phyloP scores from a whole-genome alignment of 106 monocot species.

The Chionographis japonica region DNA sequence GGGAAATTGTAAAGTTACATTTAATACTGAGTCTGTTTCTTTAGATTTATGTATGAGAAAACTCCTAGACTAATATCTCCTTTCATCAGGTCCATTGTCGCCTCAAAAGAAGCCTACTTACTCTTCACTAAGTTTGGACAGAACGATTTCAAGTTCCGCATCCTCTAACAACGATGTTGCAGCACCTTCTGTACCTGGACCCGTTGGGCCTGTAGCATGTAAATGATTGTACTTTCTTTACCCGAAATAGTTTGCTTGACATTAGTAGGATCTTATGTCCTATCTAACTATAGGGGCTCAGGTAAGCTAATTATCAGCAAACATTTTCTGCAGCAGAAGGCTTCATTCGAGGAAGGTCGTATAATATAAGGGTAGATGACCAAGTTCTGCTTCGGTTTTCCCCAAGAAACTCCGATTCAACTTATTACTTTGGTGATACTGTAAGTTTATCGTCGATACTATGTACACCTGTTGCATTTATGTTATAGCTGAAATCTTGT shows the following conservation, averaged over 20 bases:
- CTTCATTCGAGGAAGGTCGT: conserved; percentile 89
- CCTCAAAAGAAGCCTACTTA: conserved; percentile 31
- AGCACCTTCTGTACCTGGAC: conserved; percentile 25
- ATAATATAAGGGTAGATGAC: conserved; percentile 95
- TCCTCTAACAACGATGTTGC: conserved; percentile 44
- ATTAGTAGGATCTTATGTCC: not conserved
- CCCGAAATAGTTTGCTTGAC: not conserved
- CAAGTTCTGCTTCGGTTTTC: conserved; percentile 89
- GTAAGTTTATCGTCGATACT: conserved; percentile 23
- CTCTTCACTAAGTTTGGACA: conserved; percentile 35
- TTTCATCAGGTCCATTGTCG: conserved; percentile 23
- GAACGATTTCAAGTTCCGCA: conserved; percentile 24
- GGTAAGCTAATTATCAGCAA: conserved; percentile 36
- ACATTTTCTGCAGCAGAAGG: conserved; percentile 94
- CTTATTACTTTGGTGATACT: conserved; percentile 95
- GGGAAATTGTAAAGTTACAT: too few species aligned
- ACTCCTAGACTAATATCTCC: not conserved
- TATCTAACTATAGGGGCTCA: not conserved
- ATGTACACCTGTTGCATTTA: conserved; percentile 3
- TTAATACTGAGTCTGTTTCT: too few species aligned
- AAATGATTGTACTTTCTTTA: conserved; percentile 33
- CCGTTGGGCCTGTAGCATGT: conserved; percentile 65
- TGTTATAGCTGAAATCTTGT: not conserved
- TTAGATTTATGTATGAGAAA: too few species aligned
- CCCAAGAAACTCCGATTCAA: conserved; percentile 86